A percentile compares a stretch with the other conserved stretches of the same genome.
Evolutionary conservation across 2,329 filamentous ascomycete species (phyloP).

Genomic region (Microcyclosporella mali): DNA sequence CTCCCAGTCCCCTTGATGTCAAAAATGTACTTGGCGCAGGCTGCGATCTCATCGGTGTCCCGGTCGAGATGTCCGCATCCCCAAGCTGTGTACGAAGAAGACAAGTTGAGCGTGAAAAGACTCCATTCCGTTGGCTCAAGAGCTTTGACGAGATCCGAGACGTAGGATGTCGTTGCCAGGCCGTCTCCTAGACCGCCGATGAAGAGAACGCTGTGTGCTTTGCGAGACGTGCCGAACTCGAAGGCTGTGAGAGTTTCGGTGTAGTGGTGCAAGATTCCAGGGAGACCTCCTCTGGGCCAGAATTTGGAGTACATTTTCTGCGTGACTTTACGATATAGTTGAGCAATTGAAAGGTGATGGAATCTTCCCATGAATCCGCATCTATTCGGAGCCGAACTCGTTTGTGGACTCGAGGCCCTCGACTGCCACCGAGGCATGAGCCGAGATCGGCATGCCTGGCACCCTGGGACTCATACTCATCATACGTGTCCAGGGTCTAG

Average conservation of each 20-base stretch:
- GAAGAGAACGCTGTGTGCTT: slow-evolving; percentile 25
- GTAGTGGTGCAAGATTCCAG: slow-evolving; percentile 26
- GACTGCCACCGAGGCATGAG: too few species aligned
- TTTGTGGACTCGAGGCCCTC: too few species aligned
- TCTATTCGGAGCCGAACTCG: too few species aligned
- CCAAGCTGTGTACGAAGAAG: slow-evolving; percentile 30
- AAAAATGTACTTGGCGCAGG: slow-evolving; percentile 24
- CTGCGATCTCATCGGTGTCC: slow-evolving; percentile 34
- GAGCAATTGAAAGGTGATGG: too few species aligned
- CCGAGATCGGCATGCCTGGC: too few species aligned
- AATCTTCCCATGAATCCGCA: too few species aligned
- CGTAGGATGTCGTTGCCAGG: slow-evolving; percentile 23
- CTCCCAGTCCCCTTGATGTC: slow-evolving; percentile 27
- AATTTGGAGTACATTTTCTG: slow-evolving; percentile 25
- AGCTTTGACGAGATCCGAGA: slow-evolving; percentile 19
- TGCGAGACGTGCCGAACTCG: slow-evolving; percentile 30
- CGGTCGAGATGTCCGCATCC: slow-evolving; percentile 35
- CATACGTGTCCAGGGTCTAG: too few species aligned
- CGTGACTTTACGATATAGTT: too few species aligned
- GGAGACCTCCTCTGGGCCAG: slow-evolving; percentile 24
- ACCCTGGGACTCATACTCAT: too few species aligned
- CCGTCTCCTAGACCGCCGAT: slow-evolving; percentile 25
- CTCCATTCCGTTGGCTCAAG: slow-evolving; percentile 18
- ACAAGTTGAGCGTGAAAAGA: slow-evolving; percentile 19
- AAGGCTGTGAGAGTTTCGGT: slow-evolving; percentile 37